These are phyloP conservation scores for Helicostylum pulchrum DNA, from an alignment of 192 early-diverging fungal species.

Conservation along the genomic window DNA sequence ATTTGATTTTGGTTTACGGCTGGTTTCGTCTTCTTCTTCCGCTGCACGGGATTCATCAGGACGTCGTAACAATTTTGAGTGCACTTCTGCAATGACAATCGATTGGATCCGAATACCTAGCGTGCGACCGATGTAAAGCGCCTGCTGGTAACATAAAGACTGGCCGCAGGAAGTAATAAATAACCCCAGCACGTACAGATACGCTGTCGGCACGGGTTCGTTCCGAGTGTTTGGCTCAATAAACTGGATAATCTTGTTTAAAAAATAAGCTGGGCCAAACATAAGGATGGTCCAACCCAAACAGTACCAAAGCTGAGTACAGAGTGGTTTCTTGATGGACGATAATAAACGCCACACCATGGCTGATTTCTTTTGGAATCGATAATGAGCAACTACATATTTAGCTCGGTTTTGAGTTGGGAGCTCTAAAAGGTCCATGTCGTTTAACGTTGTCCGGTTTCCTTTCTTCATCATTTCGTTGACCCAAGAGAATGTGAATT, in stretches of 20 bases:
- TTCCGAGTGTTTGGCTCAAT: constrained; percentile 38
- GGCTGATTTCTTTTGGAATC: constrained; percentile 6
- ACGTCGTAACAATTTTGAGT: constrained; percentile 31
- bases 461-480: constrained; percentile 52
- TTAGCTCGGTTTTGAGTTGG: constrained; percentile 43
- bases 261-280: constrained; percentile 54
- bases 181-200: constrained; percentile 58
- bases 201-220: constrained; percentile 35
- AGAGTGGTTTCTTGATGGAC: constrained; percentile 40
- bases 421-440: constrained; percentile 51
- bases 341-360: not conserved
- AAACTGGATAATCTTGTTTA: constrained; percentile 52
- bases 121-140: constrained; percentile 63
- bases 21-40: constrained; percentile 9
- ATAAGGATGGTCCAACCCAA: constrained; percentile 25
- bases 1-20: constrained; percentile 42
- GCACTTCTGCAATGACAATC: constrained; percentile 33
- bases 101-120: constrained; percentile 56
- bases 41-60: constrained; percentile 25
- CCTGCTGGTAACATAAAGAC: constrained; percentile 45
- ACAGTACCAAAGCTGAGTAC: constrained; percentile 32
- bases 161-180: constrained; percentile 44
- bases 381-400: constrained; percentile 15
- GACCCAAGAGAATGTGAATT: constrained; percentile 51
- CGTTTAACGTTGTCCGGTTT: constrained; percentile 37